Conservation (phyloP, 495 filamentous ascomycete genomes). For the Pseudotulostoma volvatum region DNA sequence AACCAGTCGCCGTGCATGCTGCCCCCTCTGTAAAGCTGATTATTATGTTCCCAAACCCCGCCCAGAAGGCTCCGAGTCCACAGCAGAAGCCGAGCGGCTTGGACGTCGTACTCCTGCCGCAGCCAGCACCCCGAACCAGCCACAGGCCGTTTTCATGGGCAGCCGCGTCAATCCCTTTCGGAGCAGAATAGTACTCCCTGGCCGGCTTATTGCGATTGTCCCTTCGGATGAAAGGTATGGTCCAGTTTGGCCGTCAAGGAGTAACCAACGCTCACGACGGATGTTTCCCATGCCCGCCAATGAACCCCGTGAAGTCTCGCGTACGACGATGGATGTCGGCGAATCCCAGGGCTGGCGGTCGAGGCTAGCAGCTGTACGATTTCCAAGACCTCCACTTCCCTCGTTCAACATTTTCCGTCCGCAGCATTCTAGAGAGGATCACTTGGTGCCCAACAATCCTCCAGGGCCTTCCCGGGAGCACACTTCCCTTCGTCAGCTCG, state of each 20-base stretch:
- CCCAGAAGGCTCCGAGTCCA: conserved; percentile 29
- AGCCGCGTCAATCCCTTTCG: conserved; percentile 10
- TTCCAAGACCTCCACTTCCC: background rate
- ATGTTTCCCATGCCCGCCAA: too few relatives aligned
- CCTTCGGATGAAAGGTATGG: background rate
- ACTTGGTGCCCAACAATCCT: background rate
- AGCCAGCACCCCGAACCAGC: conserved; percentile 6
- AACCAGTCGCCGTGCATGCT: conserved; percentile 81
- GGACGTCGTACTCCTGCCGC: conserved; percentile 11
- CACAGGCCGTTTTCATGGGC: conserved; percentile 12
- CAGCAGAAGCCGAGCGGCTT: conserved; percentile 15
- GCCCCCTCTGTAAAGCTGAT: conserved; percentile 91
- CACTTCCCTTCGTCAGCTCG: conserved; percentile 2
- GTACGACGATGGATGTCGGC: too few relatives aligned
- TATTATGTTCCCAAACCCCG: conserved; percentile 87
- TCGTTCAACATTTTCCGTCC: too few relatives aligned
- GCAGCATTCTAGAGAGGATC: too few relatives aligned
- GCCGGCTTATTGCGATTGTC: too few relatives aligned
- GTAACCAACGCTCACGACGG: background rate
- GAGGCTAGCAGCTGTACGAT: background rate
- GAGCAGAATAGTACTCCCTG: background rate
- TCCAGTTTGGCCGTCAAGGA: background rate
- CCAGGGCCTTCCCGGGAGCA: background rate
- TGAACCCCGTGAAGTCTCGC: too few relatives aligned
- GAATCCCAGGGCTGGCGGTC: background rate